phyloP scores from a whole-genome alignment of 2,329 filamentous ascomycete genomes.

The Chaetomium sp. region DNA sequence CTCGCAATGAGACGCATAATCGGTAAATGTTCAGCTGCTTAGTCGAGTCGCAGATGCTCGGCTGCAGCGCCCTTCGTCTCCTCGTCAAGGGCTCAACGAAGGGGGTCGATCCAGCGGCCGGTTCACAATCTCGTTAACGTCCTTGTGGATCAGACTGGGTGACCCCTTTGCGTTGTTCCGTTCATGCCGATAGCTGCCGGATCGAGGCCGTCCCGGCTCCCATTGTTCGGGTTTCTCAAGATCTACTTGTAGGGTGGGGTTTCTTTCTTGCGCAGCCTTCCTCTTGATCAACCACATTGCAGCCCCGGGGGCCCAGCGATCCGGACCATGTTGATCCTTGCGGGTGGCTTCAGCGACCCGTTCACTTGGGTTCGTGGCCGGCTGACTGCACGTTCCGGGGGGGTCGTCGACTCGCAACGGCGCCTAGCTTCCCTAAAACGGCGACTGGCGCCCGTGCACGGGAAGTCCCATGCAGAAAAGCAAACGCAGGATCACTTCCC shows the following conservation, averaged over 20 bases:
- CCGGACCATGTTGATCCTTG: constrained; percentile 35
- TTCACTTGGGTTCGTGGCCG: constrained; percentile 35
- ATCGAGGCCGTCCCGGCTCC: not conserved
- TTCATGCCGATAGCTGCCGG: not conserved
- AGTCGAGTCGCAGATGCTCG: not conserved
- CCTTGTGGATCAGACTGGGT: not conserved
- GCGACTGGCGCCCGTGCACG: constrained; percentile 4
- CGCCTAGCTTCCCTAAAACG: constrained; percentile 19
- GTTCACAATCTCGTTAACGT: not conserved
- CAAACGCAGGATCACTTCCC: not conserved
- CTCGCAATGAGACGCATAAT: not conserved
- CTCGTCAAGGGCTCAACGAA: not conserved
- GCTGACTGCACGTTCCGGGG: constrained; percentile 34
- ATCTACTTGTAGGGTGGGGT: constrained; percentile 22
- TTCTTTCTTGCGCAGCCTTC: too few relatives aligned
- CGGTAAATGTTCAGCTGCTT: constrained; percentile 3
- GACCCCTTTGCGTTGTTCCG: too few relatives aligned
- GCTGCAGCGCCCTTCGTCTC: not conserved
- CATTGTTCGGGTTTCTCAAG: not conserved
- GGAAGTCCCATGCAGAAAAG: constrained; percentile 14
- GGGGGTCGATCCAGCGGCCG: not conserved
- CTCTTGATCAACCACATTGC: not conserved
- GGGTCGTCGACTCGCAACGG: constrained; percentile 30
- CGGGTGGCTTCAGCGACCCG: constrained; percentile 36
- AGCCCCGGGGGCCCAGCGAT: constrained; percentile 25